Evolutionary conservation across 169 alveolate species (phyloP), one percentile per base, ranked within the genome.

Genomic region (Theileria luwenshuni): DNA sequence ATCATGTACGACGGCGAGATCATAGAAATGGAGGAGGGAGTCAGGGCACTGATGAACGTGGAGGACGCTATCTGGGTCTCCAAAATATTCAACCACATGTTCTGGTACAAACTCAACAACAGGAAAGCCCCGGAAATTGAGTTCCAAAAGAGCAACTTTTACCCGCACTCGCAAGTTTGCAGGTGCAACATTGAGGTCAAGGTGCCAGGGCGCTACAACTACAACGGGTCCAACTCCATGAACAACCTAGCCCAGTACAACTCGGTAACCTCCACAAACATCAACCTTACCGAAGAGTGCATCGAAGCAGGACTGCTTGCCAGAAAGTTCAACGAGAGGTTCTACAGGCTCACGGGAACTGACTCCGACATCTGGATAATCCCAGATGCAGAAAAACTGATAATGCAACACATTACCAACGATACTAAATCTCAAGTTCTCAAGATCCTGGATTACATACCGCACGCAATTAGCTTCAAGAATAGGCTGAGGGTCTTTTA

Each of bases 11-110:
- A 79, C 43, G 19, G 28, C 17, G 76, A 73, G 61, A 54, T 70
- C 12, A 23, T 71, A 1, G 69, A 60, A 12, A 64, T 67, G 47
- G 60, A 68, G 69, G 83, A 52, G 12, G 17, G 43, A 0, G 49
- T 67, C 3, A n/a, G 7, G 27, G 69, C 69, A 15, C 21, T 79
- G 70, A 52, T 79, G 64, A 38, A 32, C 56, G 59, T 30, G 27
- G 83, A 79, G 35, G 86, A 71, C 54, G 86, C 77, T n/a, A 51
- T 49, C 43, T 79, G 75, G 38, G 25, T 79, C 30, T 60, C 73
- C 25, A 48, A 52, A 10, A 72, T 56, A 8, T 74, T 79, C 19
- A 79, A 79, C 54, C 59, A 60, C 69, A 43, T 45, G 35, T 79
- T 27, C 23, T 71, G 80, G 83, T 47, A 79, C 62, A 58, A 63